A percentile compares a stretch with the other conserved stretches of the same genome.
phyloP scores from a whole-genome alignment of 768 basidiomycete genomes.

The Leccinum variicolor region DNA sequence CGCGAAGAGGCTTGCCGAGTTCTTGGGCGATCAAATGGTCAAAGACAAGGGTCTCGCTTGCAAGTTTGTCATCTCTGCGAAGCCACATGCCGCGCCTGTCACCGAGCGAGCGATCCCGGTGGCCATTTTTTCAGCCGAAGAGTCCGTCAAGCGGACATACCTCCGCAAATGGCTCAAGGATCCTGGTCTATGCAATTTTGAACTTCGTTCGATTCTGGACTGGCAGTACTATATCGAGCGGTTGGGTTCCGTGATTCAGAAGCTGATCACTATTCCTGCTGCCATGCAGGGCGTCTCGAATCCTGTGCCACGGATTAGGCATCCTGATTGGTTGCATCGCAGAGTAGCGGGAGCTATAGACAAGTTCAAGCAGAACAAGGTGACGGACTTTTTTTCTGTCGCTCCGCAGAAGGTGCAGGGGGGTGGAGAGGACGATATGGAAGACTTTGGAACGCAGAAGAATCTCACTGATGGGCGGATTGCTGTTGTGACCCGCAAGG shows the following conservation, averaged over 20 bases:
- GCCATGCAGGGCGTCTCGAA: slow-evolving; percentile 97
- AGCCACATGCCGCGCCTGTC: slow-evolving; percentile 89
- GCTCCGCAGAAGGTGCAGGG: slow-evolving; percentile 10
- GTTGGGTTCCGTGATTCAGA: slow-evolving; percentile 96
- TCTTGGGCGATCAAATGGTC: slow-evolving; percentile 97
- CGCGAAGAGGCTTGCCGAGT: slow-evolving; percentile 91
- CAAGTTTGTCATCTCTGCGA: slow-evolving; percentile 97
- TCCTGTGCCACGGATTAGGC: slow-evolving; percentile 91
- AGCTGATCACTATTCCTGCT: slow-evolving; percentile 97
- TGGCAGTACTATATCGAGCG: slow-evolving; percentile 99
- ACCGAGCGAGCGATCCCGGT: slow-evolving; percentile 96
- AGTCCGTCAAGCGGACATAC: slow-evolving; percentile 83
- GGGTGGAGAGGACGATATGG: slow-evolving; percentile 47
- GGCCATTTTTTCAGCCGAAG: slow-evolving; percentile 96
- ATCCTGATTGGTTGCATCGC: slow-evolving; percentile 96
- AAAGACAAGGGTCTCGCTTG: slow-evolving; percentile 99
- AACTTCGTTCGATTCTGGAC: slow-evolving; percentile 90
- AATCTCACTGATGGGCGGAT: slow-evolving; percentile 37
- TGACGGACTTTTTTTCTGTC: slow-evolving; percentile 85
- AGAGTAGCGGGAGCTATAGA: slow-evolving; percentile 87
- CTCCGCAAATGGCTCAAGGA: slow-evolving; percentile 98
- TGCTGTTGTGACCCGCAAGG: slow-evolving; percentile 53
- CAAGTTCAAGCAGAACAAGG: slow-evolving; percentile 97
- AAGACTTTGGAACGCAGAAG: slow-evolving; percentile 45
- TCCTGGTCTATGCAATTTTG: slow-evolving; percentile 80